Evolutionary conservation across 176 grass and related monocot species (phyloP).

Genomic region (Cocos nucifera): DNA sequence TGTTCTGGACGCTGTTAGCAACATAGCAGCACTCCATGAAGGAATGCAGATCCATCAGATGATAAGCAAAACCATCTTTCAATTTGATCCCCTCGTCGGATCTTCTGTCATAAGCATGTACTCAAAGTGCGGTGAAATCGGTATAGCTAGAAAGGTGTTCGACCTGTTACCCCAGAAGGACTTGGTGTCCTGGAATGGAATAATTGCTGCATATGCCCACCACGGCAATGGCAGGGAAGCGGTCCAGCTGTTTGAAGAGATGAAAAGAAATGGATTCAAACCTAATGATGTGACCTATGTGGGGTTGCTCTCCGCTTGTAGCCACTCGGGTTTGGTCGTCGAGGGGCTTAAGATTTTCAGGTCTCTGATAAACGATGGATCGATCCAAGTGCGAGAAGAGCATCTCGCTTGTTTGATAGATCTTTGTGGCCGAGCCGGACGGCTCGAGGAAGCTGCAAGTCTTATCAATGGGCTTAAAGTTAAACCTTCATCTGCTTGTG

Average conservation of each 20-base stretch:
- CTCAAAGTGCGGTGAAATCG: slow-evolving; percentile 68
- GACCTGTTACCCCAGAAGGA: slow-evolving; percentile 50
- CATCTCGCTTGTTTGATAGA: slow-evolving; percentile 74
- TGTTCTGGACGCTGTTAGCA: slow-evolving; percentile 46
- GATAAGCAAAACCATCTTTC: slow-evolving; percentile 55
- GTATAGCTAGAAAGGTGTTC: slow-evolving; percentile 51
- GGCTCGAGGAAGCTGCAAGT: slow-evolving; percentile 51
- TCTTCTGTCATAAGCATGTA: slow-evolving; percentile 57
- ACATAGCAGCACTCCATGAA: slow-evolving; percentile 48
- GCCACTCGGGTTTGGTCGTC: slow-evolving; percentile 63
- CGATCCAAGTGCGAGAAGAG: slow-evolving; percentile 49
- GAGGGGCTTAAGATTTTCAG: slow-evolving; percentile 61
- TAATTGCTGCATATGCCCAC: slow-evolving; percentile 64
- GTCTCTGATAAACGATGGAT: slow-evolving; percentile 45
- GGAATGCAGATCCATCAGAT: slow-evolving; percentile 72
- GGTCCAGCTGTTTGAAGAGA: slow-evolving; percentile 40
- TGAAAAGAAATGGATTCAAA: slow-evolving; percentile 48
- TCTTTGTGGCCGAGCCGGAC: slow-evolving; percentile 63
- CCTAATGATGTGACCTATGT: slow-evolving; percentile 83
- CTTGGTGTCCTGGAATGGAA: slow-evolving; percentile 66
- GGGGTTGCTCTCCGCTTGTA: slow-evolving; percentile 70
- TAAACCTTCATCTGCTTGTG: slow-evolving; percentile 35
- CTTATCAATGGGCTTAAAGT: slow-evolving; percentile 48
- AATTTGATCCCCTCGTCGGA: slow-evolving; percentile 46
- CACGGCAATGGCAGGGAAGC: slow-evolving; percentile 59